Evolutionary conservation across 768 basidiomycete species (phyloP), one percentile per base, ranked within the genome.

Genomic region (Tricholoma furcatifolium): DNA sequence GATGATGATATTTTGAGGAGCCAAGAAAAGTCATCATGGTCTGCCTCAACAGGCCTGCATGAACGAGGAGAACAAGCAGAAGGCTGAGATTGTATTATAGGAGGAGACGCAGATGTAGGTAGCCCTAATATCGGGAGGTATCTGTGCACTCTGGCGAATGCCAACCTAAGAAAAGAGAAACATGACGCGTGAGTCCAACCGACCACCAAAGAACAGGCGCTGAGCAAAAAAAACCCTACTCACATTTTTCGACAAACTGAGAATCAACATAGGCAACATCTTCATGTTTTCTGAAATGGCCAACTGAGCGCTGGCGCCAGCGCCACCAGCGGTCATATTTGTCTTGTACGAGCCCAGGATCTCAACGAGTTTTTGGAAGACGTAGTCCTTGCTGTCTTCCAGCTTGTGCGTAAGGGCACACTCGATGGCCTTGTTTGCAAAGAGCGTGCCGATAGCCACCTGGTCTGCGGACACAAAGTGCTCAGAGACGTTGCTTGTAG

Each of bases 171-270:
- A n/a, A 42, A 35, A 53, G 24, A 55, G 7, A 27, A 27, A 7
- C 3, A 27, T 4, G 27, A 27, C 27, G 27, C 7, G 27, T 27
- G 7, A 27, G 27, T 7, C 27, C 27, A 27, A 27, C 7, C 27
- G 7, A 4, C 27, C 4, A 17, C 50, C 43, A 34, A 45, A 53
- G 7, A 43, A 21, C 31, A 24, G 4, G 7, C 10, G n/a, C 18
- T 47, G 11, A 40, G 18, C 15, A 43, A 30, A 30, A 9, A 5
- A 45, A 15, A 27, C 2, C 18, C 11, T 6, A 72, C 83, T 62
- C 54, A 95, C 95, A 63, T 98, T 96, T 77, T 99, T 99, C 70
- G 98, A 68, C 53, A 99, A 67, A 14, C 92, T 95, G 39, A 98
- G 87, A 27, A 89, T 75, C 55, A 99, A 73, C 20, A 98, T 83